Conservation (phyloP, 495 filamentous ascomycete species). For the Hapsidospora chrysogenum region DNA sequence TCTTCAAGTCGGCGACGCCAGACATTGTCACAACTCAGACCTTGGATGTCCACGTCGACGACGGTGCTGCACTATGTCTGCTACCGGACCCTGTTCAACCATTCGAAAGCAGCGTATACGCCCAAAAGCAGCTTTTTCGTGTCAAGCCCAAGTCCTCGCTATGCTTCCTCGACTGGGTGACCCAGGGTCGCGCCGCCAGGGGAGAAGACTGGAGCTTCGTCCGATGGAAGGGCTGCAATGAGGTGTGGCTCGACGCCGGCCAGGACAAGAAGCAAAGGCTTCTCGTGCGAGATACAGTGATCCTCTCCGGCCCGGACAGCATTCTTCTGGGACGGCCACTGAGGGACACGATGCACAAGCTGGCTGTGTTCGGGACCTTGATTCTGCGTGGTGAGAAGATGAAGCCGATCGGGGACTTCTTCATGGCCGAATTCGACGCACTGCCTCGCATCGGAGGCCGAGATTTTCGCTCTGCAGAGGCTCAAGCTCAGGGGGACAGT, state of each 20-base stretch:
- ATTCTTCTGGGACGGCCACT: constrained; percentile 22
- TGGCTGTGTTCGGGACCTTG: constrained; percentile 64
- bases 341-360: constrained; percentile 41
- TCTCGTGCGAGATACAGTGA: constrained; percentile 64
- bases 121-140: constrained; percentile 63
- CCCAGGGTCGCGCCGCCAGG: constrained; percentile 64
- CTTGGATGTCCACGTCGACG: constrained; percentile 42
- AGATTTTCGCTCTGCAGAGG: constrained; percentile 42
- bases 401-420: constrained; percentile 43
- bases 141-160: constrained; percentile 43
- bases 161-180: constrained; percentile 86
- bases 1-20: constrained; percentile 58
- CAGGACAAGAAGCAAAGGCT: constrained; percentile 33
- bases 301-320: constrained; percentile 41
- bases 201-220: constrained; percentile 82
- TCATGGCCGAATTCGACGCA: constrained; percentile 55
- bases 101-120: constrained; percentile 62
- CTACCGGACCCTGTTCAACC: constrained; percentile 93
- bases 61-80: constrained; percentile 58
- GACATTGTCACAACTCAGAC: constrained; percentile 49
- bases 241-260: constrained; percentile 44
- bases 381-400: constrained; percentile 65
- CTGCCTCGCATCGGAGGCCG: constrained; percentile 73
- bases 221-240: constrained; percentile 66
- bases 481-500: constrained; percentile 23